Conservation (phyloP, 2,329 filamentous ascomycete genomes). For the Xenosphaeropsis pyriputrescens region DNA sequence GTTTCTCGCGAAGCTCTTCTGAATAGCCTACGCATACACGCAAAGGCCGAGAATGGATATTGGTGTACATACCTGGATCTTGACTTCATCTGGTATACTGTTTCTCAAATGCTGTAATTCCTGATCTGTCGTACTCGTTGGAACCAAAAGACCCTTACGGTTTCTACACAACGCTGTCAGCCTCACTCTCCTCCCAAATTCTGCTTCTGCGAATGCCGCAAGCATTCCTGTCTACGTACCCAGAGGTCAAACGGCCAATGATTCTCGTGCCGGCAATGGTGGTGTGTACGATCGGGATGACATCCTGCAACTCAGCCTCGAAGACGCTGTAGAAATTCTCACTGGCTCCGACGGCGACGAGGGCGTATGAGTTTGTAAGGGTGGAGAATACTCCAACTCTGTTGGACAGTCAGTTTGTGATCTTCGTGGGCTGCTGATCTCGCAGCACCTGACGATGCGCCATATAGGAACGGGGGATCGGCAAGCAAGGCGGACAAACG, state of each 20-base stretch:
- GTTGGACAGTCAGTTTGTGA: conserved; percentile 1
- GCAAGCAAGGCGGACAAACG: conserved; percentile 18
- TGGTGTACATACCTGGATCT: conserved; percentile 42
- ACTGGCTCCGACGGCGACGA: conserved; percentile 86
- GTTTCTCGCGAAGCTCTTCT: neutral
- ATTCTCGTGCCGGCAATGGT: conserved; percentile 96
- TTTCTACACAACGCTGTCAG: conserved; percentile 39
- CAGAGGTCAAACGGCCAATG: conserved; percentile 86
- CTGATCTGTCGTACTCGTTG: conserved; percentile 92
- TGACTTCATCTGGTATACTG: conserved; percentile 77
- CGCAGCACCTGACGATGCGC: too few species aligned
- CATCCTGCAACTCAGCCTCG: conserved; percentile 92
- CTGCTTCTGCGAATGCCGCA: neutral
- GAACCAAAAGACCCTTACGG: conserved; percentile 90
- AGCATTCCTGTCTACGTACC: conserved; percentile 32
- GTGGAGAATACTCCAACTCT: conserved; percentile 95
- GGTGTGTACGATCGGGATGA: conserved; percentile 91
- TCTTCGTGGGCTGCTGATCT: too few species aligned
- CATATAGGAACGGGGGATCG: too few species aligned
- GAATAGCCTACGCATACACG: neutral
- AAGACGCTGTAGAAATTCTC: conserved; percentile 99
- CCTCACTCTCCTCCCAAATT: too few species aligned
- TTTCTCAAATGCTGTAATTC: conserved; percentile 96
- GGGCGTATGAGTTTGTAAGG: conserved; percentile 91
- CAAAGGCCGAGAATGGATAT: neutral